phyloP scores from a whole-genome alignment of 768 basidiomycete genomes.

The Termitomyces sp. region DNA sequence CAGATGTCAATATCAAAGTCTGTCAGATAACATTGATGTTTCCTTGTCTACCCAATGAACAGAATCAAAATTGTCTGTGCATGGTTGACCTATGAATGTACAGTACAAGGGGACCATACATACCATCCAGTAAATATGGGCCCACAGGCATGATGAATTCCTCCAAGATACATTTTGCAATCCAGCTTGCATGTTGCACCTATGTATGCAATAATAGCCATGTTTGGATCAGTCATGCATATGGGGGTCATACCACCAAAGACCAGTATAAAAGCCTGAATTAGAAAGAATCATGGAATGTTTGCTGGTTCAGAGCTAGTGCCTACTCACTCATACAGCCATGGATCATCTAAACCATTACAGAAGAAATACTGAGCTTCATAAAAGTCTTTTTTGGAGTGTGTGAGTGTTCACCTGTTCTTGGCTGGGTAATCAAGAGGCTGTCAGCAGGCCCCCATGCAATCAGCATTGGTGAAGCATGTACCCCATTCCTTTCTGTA shows the following conservation, averaged over 20 bases:
- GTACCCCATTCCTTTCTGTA: conserved; percentile 33
- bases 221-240: not conserved
- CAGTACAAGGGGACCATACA: not conserved
- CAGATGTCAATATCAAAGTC: not conserved
- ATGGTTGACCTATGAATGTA: not conserved
- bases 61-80: conserved; percentile 13
- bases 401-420: conserved; percentile 33
- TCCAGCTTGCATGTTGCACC: conserved; percentile 38
- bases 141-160: conserved; percentile 35
- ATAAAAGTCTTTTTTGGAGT: conserved; percentile 30
- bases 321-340: conserved; percentile 34
- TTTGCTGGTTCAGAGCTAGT: too few species aligned
- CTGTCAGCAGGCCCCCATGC: not conserved
- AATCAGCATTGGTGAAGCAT: conserved; percentile 6
- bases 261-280: conserved; percentile 26
- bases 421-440: conserved; percentile 22
- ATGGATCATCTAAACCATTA: conserved; percentile 31
- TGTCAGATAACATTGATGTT: not conserved
- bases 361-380: conserved; percentile 37
- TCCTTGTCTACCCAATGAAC: not conserved
- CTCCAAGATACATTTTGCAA: conserved; percentile 28
- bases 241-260: conserved; percentile 24
- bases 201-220: conserved; percentile 15
- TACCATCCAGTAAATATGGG: conserved; percentile 35
- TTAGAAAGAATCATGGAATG: too few species aligned